Conservation (phyloP, 228 moss, liverwort and hornwort species). For the Sphagnum magellanicum region DNA sequence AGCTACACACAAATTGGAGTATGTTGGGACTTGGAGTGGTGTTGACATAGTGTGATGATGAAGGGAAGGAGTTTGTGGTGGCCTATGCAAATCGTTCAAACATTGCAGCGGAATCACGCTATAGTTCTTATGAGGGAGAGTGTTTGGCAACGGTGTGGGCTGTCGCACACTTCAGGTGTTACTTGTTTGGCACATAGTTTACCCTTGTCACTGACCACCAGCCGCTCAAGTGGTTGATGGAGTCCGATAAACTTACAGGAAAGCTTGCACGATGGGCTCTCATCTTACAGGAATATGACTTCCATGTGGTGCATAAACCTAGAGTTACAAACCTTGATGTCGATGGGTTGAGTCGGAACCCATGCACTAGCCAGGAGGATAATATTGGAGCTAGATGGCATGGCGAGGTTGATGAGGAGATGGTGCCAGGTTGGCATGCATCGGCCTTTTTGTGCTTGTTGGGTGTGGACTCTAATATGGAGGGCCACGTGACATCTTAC, state of each 20-base stretch:
- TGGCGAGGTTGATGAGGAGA: not conserved
- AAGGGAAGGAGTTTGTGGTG: not conserved
- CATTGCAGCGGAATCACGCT: not conserved
- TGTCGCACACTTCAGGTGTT: not conserved
- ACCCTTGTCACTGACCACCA: not conserved
- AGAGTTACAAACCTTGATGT: not conserved
- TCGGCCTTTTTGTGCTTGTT: not conserved
- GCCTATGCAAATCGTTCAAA: not conserved
- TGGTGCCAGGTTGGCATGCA: not conserved
- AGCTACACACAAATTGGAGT: not conserved
- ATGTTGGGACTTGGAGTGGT: not conserved
- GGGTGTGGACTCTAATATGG: too few species aligned
- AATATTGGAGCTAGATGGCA: not conserved
- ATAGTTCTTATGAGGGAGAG: not conserved
- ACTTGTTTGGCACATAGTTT: not conserved
- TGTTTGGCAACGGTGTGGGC: not conserved
- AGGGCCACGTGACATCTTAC: too few species aligned
- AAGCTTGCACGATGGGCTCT: conserved; percentile 1
- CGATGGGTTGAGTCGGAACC: not conserved
- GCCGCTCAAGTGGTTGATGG: conserved; percentile 1
- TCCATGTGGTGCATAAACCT: not conserved
- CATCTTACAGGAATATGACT: not conserved
- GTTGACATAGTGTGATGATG: not conserved
- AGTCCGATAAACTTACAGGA: not conserved
- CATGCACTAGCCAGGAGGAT: not conserved